Percentiles rank a stretch among this genome's conserved stretches.
These are phyloP conservation scores for Wickerhamiella spandovensis DNA, from an alignment of 805 yeast genomes.

Conservation along the genomic window DNA sequence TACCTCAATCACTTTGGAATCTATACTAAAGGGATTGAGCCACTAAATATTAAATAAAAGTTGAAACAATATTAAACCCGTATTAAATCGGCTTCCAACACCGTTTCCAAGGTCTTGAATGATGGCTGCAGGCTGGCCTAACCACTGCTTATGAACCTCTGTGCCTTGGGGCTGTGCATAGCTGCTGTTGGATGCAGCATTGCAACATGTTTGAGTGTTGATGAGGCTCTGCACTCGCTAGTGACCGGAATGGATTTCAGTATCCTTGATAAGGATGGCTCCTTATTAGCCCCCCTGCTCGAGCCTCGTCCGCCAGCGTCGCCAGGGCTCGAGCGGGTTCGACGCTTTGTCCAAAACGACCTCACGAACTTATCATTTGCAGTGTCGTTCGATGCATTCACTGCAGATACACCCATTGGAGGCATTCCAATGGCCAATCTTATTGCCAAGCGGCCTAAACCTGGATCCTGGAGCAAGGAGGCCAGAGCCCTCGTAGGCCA, in stretches of 20 bases:
- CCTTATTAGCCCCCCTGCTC: slow-evolving; percentile 15
- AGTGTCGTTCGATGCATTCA: slow-evolving; percentile 21
- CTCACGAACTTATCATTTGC: slow-evolving; percentile 24
- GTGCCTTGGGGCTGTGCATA: not conserved
- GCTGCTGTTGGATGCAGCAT: not conserved
- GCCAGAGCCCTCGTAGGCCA: not conserved
- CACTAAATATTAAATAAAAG: too few species aligned
- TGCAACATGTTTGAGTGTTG: not conserved
- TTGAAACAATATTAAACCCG: too few species aligned
- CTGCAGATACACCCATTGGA: slow-evolving; percentile 28
- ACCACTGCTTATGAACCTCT: not conserved
- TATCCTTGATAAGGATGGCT: slow-evolving; percentile 4
- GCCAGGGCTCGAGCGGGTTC: slow-evolving; percentile 9
- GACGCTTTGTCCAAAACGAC: slow-evolving; percentile 16
- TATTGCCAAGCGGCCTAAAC: slow-evolving; percentile 7
- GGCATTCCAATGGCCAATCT: slow-evolving; percentile 24
- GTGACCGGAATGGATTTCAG: not conserved
- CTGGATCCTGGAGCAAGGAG: not conserved
- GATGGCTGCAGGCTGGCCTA: too few species aligned
- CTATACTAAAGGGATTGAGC: too few species aligned
- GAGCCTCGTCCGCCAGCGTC: slow-evolving; percentile 18
- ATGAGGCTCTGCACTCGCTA: not conserved
- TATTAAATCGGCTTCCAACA: too few species aligned
- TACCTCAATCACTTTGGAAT: too few species aligned
- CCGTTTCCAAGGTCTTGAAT: too few species aligned